phyloP scores from a whole-genome alignment of 2,329 filamentous ascomycete genomes.

The Botrytis galanthina region DNA sequence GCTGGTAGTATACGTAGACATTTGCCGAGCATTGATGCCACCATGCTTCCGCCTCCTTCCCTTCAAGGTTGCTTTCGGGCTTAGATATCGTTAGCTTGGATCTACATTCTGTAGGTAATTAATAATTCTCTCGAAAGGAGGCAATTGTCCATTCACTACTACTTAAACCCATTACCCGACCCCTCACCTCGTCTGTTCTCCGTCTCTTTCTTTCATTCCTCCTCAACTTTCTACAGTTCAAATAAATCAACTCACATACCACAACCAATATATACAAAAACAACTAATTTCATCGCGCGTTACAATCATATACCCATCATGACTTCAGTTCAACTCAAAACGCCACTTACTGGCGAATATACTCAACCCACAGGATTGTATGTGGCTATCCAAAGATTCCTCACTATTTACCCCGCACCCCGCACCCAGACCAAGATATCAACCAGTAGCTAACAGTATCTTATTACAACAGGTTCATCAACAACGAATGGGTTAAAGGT shows the following conservation, averaged over 20 bases:
- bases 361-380: slow-evolving; percentile 45
- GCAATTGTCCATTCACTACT: not conserved
- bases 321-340: slow-evolving; percentile 34
- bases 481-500: slow-evolving; percentile 84
- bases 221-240: not conserved
- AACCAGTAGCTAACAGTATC: slow-evolving; percentile 12
- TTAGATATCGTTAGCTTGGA: not conserved
- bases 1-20: not conserved
- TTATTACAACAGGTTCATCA: slow-evolving; percentile 59
- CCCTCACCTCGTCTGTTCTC: not conserved
- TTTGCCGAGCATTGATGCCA: not conserved
- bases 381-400: slow-evolving; percentile 22
- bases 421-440: not conserved
- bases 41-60: not conserved
- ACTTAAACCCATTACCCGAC: slow-evolving; percentile 13
- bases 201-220: not conserved
- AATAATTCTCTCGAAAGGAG: not conserved
- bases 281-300: not conserved
- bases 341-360: slow-evolving; percentile 39
- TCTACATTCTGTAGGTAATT: not conserved
- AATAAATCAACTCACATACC: not conserved
- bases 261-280: not conserved
- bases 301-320: slow-evolving; percentile 26
- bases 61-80: not conserved
- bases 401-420: slow-evolving; percentile 24